A percentile compares a stretch with the other conserved stretches of the same genome.
These are phyloP conservation scores for Aspergillus avenaceus DNA, from an alignment of 495 filamentous ascomycete species.

Conservation along the genomic window DNA sequence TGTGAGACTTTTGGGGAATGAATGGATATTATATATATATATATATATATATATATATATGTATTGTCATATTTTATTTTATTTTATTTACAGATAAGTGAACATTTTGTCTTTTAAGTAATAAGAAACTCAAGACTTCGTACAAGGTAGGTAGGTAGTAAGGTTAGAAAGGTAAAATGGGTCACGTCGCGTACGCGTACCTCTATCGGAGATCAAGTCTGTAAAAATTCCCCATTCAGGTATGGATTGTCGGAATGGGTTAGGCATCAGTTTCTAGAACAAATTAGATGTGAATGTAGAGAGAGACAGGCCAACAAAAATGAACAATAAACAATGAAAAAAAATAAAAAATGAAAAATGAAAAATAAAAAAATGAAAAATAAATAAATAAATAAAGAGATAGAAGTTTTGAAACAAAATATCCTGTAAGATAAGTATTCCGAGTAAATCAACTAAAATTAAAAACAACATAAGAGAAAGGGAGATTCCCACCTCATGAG, in stretches of 20 bases:
- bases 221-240: background rate
- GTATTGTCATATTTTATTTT: background rate
- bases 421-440: no score
- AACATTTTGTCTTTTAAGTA: background rate
- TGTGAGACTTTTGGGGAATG: no score
- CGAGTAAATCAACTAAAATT: background rate
- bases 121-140: background rate
- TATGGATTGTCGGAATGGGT: no score
- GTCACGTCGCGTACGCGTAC: constrained; percentile 18
- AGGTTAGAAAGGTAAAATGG: background rate
- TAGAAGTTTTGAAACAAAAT: background rate
- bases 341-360: no score
- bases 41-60: no score
- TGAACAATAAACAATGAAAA: background rate
- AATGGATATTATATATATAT: no score
- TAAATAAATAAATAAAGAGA: background rate
- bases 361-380: background rate
- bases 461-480: background rate
- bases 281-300: background rate
- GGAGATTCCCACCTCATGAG: background rate
- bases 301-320: background rate
- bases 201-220: constrained; percentile 1
- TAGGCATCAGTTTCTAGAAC: no score
- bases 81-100: background rate
- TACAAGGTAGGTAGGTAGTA: background rate